A percentile compares a stretch with the other conserved stretches of the same genome.
Conservation (phyloP, 371 early-diverging fungal genomes). For the Blakeslea trispora region DNA sequence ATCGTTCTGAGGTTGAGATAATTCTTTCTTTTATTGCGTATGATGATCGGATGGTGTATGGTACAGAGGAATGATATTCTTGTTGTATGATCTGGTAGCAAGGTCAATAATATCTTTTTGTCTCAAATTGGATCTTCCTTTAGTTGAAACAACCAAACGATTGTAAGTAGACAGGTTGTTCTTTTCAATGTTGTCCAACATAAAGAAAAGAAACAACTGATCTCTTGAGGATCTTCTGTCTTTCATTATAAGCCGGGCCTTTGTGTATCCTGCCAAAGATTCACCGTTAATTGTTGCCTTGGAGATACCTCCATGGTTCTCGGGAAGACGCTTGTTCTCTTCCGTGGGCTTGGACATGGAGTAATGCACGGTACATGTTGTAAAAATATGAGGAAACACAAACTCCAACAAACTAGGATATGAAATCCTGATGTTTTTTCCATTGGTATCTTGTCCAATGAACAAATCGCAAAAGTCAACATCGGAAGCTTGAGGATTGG, state of each 20-base stretch:
- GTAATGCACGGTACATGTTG: conserved; percentile 3
- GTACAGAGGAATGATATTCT: not conserved
- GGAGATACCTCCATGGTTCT: not conserved
- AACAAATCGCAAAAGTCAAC: not conserved
- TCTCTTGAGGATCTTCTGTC: no score
- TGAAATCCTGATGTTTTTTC: not conserved
- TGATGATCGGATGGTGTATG: not conserved
- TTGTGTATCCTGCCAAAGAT: no score
- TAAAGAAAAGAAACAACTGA: no score
- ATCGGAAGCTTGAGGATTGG: conserved; percentile 1
- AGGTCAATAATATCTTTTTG: not conserved
- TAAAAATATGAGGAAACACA: conserved; percentile 2
- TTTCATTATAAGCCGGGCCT: no score
- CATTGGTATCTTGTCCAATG: not conserved
- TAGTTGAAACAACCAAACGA: not conserved
- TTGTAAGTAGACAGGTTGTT: not conserved
- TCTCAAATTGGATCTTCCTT: not conserved
- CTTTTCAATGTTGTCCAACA: no score
- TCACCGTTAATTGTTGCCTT: not conserved
- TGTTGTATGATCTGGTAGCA: not conserved
- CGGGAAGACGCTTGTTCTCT: not conserved
- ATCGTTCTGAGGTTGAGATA: no score
- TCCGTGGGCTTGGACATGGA: not conserved
- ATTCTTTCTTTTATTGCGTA: no score
- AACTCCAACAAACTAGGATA: no score